Evolutionary conservation across 2,329 filamentous ascomycete genomes (phyloP), one percentile per base, ranked within the genome.

Genomic region (Claviceps monticola): DNA sequence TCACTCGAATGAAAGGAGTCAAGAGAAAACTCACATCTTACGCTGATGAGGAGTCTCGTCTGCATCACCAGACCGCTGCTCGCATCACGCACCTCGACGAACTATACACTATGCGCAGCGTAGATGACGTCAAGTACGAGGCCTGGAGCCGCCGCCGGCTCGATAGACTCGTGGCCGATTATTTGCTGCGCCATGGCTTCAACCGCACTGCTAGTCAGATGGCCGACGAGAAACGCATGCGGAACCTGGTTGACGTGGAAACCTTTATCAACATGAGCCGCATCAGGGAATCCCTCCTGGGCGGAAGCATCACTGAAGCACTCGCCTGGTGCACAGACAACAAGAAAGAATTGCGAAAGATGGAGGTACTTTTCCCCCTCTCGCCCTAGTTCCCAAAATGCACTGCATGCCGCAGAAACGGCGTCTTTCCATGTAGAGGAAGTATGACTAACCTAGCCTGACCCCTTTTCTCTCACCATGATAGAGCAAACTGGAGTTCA

Each of bases 71-170:
- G 61, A 80, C 86, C 34, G 79, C 81, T 50, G 84, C 86, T 56
- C 80, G 93, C 36, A 82, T 95, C 53, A 73, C 78, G 26, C 90
- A 98, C 68, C 73, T 98, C 37, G 79, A 87, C 58, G 82, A 89
- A 58, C 74, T 98, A 4, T 88, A 93, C 66, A 69, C 77, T 45
- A 87, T 97, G 60, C 79, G 84, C 53, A 86, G 81, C 55, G 74
- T 96, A 55, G 86, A 88, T 50, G 93, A 98, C 64, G 88, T 95
- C 59, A 88, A 88, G 63, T 98, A 97, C 69, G 91, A 97, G 63
- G 74, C 79, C 53, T 98, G 93, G 93, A 88, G 85, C 55, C 80
- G 87, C 51, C 80, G 80, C 41, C 76, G 93, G 21, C 74, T 98
- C 45, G 86, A 95, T 67, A 76, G 93, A 17, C 71, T 97, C 53